phyloP scores from a whole-genome alignment of 495 filamentous ascomycete genomes.

The Hypoxylon perforatum region DNA sequence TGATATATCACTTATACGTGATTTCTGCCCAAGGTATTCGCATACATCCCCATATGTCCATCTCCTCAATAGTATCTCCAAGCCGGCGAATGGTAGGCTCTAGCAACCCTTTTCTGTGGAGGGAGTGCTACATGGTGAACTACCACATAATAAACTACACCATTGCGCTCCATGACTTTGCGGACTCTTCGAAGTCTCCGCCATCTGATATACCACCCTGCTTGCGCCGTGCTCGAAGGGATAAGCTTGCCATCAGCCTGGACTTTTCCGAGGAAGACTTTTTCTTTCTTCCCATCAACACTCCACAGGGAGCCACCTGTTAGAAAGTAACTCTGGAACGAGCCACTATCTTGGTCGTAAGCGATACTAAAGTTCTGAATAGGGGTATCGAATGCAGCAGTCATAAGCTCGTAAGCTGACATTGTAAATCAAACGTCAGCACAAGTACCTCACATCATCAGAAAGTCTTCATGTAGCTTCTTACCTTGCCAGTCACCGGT shows the following conservation, averaged over 20 bases:
- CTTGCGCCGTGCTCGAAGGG: constrained; percentile 26
- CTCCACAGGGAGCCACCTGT: constrained; percentile 25
- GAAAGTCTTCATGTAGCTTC: not conserved
- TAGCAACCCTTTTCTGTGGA: no score
- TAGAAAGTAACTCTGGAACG: constrained; percentile 28
- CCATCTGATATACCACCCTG: constrained; percentile 29
- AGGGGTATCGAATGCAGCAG: constrained; percentile 18
- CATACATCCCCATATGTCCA: no score
- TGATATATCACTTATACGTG: no score
- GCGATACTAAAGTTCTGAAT: constrained; percentile 29
- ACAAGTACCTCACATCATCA: not conserved
- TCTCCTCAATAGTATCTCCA: no score
- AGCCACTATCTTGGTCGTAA: constrained; percentile 11
- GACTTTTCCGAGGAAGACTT: constrained; percentile 18
- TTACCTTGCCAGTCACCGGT: constrained; percentile 67
- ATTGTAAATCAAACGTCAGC: constrained; percentile 1
- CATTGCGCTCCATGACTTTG: not conserved
- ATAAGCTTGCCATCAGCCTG: constrained; percentile 16
- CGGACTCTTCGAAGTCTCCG: constrained; percentile 7
- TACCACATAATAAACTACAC: not conserved
- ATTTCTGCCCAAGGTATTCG: no score
- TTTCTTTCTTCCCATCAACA: constrained; percentile 18
- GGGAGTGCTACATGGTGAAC: constrained; percentile 7
- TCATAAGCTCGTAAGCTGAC: constrained; percentile 17
- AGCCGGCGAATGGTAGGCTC: no score